Percentiles rank a stretch among this genome's conserved stretches.
Conservation (phyloP, 768 basidiomycete species). For the Cystofilobasidium capitatum region DNA sequence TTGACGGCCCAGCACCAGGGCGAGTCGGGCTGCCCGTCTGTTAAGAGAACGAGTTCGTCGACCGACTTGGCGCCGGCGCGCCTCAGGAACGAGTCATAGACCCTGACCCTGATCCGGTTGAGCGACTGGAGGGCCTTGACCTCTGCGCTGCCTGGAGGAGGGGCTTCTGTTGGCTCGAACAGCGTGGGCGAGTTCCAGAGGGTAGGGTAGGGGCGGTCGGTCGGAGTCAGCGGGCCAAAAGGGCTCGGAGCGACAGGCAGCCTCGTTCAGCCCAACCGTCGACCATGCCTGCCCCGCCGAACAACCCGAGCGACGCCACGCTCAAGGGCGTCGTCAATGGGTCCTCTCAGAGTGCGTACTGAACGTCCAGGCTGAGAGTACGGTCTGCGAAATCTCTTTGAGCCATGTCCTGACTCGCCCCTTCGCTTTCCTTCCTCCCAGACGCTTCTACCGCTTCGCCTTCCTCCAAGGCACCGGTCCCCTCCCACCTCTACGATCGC, state of each 20-base stretch:
- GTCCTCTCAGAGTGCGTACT: no score
- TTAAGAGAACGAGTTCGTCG: slow-evolving; percentile 16
- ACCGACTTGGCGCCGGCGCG: not conserved
- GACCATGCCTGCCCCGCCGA: slow-evolving; percentile 20
- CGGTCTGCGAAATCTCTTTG: not conserved
- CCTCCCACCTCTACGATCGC: slow-evolving; percentile 38
- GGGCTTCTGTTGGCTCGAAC: no score
- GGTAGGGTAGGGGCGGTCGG: no score
- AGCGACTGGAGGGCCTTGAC: not conserved
- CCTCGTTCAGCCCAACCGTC: no score
- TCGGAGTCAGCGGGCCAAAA: no score
- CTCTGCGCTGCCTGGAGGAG: not conserved
- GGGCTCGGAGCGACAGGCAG: no score
- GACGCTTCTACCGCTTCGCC: not conserved
- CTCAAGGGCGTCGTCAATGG: not conserved
- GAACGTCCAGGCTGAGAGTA: no score
- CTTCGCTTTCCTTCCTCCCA: not conserved
- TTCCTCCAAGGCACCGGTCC: slow-evolving; percentile 24
- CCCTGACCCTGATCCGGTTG: not conserved
- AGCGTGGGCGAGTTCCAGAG: no score
- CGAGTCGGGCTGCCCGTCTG: not conserved
- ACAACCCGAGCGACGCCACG: slow-evolving; percentile 22
- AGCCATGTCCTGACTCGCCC: not conserved
- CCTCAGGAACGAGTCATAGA: slow-evolving; percentile 19
- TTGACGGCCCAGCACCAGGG: slow-evolving; percentile 26